Evolutionary conservation across 1,139 yeast genomes (phyloP).

Genomic region (Citeromyces hawaiiensis): DNA sequence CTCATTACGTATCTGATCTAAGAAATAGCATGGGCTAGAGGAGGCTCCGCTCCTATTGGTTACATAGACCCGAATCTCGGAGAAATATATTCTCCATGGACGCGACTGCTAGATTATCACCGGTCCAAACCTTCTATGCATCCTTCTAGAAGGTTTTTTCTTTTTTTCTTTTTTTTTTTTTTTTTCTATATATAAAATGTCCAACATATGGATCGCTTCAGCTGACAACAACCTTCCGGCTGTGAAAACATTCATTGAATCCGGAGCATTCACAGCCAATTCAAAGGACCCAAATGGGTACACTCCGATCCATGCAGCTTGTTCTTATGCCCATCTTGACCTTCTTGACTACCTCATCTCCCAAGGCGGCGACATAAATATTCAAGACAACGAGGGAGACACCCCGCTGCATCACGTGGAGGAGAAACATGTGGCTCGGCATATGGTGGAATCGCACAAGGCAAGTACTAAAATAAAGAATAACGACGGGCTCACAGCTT

Average conservation of each 20-base stretch:
- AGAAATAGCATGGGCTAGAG: no score
- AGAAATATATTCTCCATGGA: no score
- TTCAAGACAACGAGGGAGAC: conserved; percentile 84
- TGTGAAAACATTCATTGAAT: conserved; percentile 41
- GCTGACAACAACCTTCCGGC: conserved; percentile 60
- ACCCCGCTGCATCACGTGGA: conserved; percentile 92
- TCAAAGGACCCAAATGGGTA: conserved; percentile 85
- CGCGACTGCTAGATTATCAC: no score
- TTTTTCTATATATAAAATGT: neutral
- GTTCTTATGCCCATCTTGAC: conserved; percentile 75
- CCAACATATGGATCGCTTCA: conserved; percentile 88
- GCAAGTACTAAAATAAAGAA: conserved; percentile 59
- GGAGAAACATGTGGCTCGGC: conserved; percentile 47
- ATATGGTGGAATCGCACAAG: conserved; percentile 47
- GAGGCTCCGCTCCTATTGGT: no score
- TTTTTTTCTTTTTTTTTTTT: no score
- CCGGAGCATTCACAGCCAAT: conserved; percentile 47
- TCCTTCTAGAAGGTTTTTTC: no score
- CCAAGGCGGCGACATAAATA: conserved; percentile 67
- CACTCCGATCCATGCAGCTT: conserved; percentile 95
- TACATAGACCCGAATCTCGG: no score
- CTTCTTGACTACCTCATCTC: conserved; percentile 44
- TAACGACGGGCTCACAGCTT: conserved; percentile 53
- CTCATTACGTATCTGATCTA: no score
- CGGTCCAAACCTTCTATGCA: no score